Percentiles rank a stretch among this genome's conserved stretches.
Conservation (phyloP, 371 early-diverging fungal genomes). For the Funneliformis caledonium region DNA sequence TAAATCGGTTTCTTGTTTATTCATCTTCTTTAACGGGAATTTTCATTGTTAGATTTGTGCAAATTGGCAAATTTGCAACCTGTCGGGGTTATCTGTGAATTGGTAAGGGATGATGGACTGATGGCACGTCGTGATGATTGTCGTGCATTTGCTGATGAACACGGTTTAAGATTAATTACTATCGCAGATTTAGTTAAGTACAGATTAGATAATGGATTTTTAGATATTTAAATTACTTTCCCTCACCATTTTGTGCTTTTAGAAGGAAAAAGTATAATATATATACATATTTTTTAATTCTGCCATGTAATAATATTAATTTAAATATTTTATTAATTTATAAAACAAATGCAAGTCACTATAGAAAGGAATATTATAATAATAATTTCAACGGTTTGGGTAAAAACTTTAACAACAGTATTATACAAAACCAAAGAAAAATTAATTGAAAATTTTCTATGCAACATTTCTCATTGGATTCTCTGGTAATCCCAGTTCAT, state of each 20-base stretch:
- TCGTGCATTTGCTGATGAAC: slow-evolving; percentile 77
- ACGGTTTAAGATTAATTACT: slow-evolving; percentile 84
- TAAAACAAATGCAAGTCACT: no score
- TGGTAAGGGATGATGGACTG: slow-evolving; percentile 90
- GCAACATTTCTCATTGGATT: slow-evolving; percentile 34
- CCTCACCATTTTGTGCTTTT: background rate
- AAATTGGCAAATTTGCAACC: slow-evolving; percentile 79
- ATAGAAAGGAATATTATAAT: no score
- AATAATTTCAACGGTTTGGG: no score
- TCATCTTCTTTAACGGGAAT: background rate
- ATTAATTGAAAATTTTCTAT: background rate
- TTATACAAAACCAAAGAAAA: background rate
- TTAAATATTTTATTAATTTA: no score
- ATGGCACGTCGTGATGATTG: slow-evolving; percentile 96
- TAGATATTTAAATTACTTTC: slow-evolving; percentile 35
- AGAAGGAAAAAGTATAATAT: background rate
- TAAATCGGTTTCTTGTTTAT: background rate
- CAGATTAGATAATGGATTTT: slow-evolving; percentile 48
- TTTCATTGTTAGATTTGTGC: slow-evolving; percentile 68
- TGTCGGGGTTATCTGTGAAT: slow-evolving; percentile 91
- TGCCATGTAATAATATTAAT: no score
- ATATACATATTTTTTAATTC: background rate
- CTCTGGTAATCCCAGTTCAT: slow-evolving; percentile 2
- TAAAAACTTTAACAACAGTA: no score
- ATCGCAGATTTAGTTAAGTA: slow-evolving; percentile 86